Evolutionary conservation across 208 protist species (phyloP), one percentile per base, ranked within the genome.

Genomic region (Blastocrithidia nonstop): DNA sequence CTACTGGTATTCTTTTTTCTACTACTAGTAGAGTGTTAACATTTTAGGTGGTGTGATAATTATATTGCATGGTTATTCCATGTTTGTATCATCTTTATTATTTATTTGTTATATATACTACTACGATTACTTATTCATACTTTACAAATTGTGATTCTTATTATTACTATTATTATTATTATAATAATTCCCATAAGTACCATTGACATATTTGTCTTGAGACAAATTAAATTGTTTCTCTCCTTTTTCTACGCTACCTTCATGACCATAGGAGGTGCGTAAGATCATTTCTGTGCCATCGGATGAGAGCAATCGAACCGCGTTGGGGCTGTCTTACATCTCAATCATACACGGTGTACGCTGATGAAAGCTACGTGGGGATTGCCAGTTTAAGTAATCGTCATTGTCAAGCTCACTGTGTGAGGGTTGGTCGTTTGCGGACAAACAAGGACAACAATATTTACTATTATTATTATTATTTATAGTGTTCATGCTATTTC

Each of bases 331-430:
- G 22, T 81, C 74, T 26, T 89, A 74, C 20, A 67, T 69, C 11
- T 68, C 79, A 17, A 80, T 53, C 50, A 89, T 78, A 44, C 65
- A 72, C 7, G 79, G 71, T 8, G 79, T 89, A 47, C 79, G 79
- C 44, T 83, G 71, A 38, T 89, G 79, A 26, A 67, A 71, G 54
- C 68, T 77, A 21, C 48, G 38, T 7, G 73, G 73, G 19, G 75
- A 76, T 15, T 50, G 25, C 61, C 62, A 62, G 21, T 66, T n/a
- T n/a, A n/a, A n/a, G n/a, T n/a, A n/a, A n/a, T n/a, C n/a, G n/a
- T n/a, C n/a, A n/a, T n/a, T n/a, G n/a, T n/a, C n/a, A n/a, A n/a
- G n/a, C n/a, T n/a, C n/a, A n/a, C n/a, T n/a, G n/a, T n/a, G n/a
- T n/a, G n/a, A n/a, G n/a, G n/a, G n/a, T n/a, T n/a, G n/a, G n/a